Evolutionary conservation across 2,329 filamentous ascomycete genomes (phyloP).

Genomic region (Scedosporium boydii): DNA sequence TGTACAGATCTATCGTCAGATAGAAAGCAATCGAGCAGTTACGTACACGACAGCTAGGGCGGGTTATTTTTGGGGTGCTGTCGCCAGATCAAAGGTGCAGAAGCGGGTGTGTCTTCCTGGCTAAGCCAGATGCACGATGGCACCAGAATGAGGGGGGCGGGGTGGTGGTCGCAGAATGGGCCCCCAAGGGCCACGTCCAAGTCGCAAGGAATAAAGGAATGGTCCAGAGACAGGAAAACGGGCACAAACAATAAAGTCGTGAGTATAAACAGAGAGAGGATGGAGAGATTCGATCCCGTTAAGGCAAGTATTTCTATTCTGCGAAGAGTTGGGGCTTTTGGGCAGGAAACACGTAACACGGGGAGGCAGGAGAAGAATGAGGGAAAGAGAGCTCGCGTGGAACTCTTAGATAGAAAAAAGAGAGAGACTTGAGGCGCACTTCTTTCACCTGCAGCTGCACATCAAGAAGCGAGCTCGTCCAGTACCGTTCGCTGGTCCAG

Average conservation of each 20-base stretch:
- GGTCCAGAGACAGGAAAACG: background rate
- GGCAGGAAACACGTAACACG: background rate
- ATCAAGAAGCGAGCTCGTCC: background rate
- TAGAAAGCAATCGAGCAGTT: background rate
- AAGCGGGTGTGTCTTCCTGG: background rate
- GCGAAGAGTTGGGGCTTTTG: background rate
- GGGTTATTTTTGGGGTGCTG: background rate
- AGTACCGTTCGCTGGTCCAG: background rate
- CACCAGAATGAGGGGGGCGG: background rate
- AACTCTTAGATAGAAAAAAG: background rate
- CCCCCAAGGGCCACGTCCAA: background rate
- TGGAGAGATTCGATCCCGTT: background rate
- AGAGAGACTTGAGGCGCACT: background rate
- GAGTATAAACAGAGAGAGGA: background rate
- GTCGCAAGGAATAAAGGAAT: background rate
- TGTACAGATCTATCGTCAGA: no score
- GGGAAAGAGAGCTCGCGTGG: background rate
- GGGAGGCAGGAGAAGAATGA: background rate
- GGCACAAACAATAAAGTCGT: background rate
- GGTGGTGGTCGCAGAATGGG: slow-evolving; percentile 8
- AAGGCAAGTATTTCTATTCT: no score
- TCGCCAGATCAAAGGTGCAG: background rate
- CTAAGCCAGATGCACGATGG: background rate
- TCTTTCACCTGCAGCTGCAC: background rate
- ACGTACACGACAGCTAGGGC: background rate